Conservation (phyloP, 1,284 basidiomycete species). For the Ceratobasidium sp. region DNA sequence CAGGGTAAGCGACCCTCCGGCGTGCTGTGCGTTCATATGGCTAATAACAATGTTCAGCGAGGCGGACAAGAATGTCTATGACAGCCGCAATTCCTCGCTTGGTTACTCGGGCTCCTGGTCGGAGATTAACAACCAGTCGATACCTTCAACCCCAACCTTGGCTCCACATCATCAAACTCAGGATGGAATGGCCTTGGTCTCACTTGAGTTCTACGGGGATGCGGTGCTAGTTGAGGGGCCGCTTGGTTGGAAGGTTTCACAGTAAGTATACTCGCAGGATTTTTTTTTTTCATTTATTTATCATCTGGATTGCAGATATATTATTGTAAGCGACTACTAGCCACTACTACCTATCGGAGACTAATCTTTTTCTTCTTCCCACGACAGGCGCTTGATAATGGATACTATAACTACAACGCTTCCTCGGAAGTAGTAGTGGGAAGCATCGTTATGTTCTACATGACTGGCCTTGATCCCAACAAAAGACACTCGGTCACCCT, state of each 20-base stretch:
- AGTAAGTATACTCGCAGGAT: constrained; percentile 6
- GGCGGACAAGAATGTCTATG: background rate
- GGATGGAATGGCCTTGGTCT: background rate
- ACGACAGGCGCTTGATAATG: constrained; percentile 1
- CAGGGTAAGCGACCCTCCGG: background rate
- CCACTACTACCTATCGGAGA: background rate
- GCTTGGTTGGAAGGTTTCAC: background rate
- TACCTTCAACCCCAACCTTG: background rate
- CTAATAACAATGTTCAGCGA: background rate
- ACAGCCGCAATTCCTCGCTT: constrained; percentile 8
- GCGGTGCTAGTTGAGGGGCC: background rate
- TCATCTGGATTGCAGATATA: constrained; percentile 2
- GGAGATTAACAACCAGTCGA: constrained; percentile 1
- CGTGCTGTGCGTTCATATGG: background rate
- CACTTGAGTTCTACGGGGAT: constrained; percentile 6
- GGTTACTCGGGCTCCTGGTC: background rate
- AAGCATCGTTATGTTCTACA: background rate
- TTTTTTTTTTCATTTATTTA: background rate
- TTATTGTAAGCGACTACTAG: background rate
- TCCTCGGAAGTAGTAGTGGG: constrained; percentile 1
- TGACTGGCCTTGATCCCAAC: constrained; percentile 2
- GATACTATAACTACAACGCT: background rate
- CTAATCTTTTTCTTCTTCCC: background rate
- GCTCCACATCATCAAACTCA: constrained; percentile 9
- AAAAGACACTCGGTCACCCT: background rate